Evolutionary conservation across 805 yeast species (phyloP).

Genomic region (Kodamaea neixiangensis): DNA sequence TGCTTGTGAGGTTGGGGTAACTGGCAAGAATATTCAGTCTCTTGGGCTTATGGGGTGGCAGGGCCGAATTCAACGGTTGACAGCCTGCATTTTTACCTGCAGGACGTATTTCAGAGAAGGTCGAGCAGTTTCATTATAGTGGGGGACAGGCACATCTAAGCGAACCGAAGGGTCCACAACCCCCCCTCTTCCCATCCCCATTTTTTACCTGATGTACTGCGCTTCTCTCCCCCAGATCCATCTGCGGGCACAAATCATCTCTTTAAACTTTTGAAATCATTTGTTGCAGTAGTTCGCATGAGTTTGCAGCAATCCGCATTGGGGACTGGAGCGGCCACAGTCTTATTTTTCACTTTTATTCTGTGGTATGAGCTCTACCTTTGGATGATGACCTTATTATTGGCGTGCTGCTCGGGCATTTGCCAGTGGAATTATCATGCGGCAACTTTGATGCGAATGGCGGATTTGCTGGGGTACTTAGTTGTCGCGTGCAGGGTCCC

Average conservation of each 20-base stretch:
- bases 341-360: not conserved
- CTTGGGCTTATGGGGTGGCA: not conserved
- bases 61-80: not conserved
- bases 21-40: not conserved
- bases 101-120: not conserved
- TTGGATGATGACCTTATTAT: not conserved
- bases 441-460: not conserved
- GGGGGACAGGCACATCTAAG: not conserved
- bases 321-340: not conserved
- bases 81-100: not conserved
- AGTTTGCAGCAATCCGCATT: slow-evolving; percentile 4
- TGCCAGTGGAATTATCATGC: not conserved
- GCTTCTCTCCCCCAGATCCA: not conserved
- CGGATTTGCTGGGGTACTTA: not conserved
- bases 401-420: not conserved
- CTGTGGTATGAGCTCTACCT: not conserved
- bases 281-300: not conserved
- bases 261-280: slow-evolving; percentile 1
- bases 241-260: not conserved
- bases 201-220: not conserved
- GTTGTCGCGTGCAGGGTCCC: not conserved
- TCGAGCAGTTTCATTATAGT: not conserved
- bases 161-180: not conserved
- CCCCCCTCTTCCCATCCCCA: not conserved
- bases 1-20: not conserved